phyloP scores from a whole-genome alignment of 148 eudicot species.

The Tetragonia tetragonoides region DNA sequence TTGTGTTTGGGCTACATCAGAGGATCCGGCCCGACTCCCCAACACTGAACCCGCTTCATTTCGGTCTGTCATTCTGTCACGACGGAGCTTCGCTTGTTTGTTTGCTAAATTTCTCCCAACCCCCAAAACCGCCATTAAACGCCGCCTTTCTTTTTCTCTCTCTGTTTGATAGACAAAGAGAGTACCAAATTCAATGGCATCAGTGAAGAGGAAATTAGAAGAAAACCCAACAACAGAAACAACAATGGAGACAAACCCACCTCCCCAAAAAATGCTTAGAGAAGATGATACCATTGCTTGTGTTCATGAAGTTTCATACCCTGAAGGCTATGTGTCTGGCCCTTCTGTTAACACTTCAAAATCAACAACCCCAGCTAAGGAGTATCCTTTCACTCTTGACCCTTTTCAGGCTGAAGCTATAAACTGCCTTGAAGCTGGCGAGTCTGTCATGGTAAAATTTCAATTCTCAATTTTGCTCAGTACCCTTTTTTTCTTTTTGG shows the following conservation, averaged over 20 bases:
- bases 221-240: constrained; percentile 20
- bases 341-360: constrained; percentile 18
- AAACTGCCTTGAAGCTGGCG: constrained; percentile 75
- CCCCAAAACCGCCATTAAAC: too few species aligned
- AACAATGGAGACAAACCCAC: constrained; percentile 19
- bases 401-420: constrained; percentile 94
- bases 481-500: not conserved
- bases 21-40: too few species aligned
- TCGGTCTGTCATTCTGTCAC: too few species aligned
- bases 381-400: constrained; percentile 78
- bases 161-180: too few species aligned
- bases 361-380: constrained; percentile 56
- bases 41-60: too few species aligned
- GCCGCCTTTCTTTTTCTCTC: too few species aligned
- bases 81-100: too few species aligned
- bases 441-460: constrained; percentile 77
- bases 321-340: constrained; percentile 53
- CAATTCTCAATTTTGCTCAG: not conserved
- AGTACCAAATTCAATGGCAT: constrained; percentile 30
- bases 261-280: constrained; percentile 24
- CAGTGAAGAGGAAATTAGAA: constrained; percentile 58
- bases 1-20: too few species aligned
- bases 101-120: too few species aligned
- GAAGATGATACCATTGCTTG: constrained; percentile 49
- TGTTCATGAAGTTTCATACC: constrained; percentile 90